Conservation (phyloP, 2,329 filamentous ascomycete species). For the Monilinia laxa region DNA sequence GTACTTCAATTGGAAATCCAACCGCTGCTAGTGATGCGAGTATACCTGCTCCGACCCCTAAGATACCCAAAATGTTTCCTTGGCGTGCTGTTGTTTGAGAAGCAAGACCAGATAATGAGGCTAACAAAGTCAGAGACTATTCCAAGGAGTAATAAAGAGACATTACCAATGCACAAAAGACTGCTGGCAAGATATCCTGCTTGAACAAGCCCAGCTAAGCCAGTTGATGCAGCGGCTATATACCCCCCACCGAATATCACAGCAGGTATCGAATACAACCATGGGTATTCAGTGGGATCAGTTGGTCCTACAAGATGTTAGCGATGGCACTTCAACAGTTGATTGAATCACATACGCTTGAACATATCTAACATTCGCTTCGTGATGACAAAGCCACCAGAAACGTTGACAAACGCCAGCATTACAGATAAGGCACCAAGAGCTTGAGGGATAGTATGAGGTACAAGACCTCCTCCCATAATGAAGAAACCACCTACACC, state of each 20-base stretch:
- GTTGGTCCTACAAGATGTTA: conserved; percentile 57
- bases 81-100: conserved; percentile 80
- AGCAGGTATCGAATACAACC: conserved; percentile 79
- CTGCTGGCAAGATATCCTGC: conserved; percentile 85
- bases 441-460: conserved; percentile 73
- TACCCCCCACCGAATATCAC: conserved; percentile 78
- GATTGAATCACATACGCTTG: conserved; percentile 52
- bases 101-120: conserved; percentile 76
- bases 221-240: conserved; percentile 74
- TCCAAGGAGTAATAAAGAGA: too few relatives aligned
- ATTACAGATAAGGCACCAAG: conserved; percentile 79
- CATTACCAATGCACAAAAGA: conserved; percentile 68
- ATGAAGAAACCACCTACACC: conserved; percentile 86
- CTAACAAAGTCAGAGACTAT: conserved; percentile 2
- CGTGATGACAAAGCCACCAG: conserved; percentile 86
- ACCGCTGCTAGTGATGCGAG: conserved; percentile 78
- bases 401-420: conserved; percentile 83
- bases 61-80: conserved; percentile 82
- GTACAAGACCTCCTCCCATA: conserved; percentile 77
- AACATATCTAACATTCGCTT: conserved; percentile 96
- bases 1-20: conserved; percentile 74
- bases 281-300: conserved; percentile 84
- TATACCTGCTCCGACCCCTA: conserved; percentile 81
- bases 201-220: conserved; percentile 80
- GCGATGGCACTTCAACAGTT: neutral